A percentile compares a stretch with the other conserved stretches of the same genome.
phyloP scores from a whole-genome alignment of 257 asterid species.

The Ilex aquifolium region DNA sequence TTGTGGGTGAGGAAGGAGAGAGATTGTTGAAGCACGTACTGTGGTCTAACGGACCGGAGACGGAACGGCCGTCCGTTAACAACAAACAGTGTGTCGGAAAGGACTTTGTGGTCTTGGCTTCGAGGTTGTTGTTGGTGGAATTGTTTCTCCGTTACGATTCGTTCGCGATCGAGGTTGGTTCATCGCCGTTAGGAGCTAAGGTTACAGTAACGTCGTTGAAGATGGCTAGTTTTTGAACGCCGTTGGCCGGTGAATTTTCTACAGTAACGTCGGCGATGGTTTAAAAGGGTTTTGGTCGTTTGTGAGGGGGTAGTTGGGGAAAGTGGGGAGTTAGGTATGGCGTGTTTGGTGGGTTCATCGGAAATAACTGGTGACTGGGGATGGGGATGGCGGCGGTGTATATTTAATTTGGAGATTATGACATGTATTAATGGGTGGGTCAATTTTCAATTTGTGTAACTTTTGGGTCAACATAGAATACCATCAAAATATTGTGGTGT shows the following conservation, averaged over 20 bases:
- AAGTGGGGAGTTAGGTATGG: neutral
- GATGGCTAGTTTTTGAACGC: constrained; percentile 46
- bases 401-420: no score
- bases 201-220: constrained; percentile 66
- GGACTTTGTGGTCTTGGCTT: constrained; percentile 70
- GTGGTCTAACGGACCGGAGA: constrained; percentile 91
- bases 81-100: constrained; percentile 95
- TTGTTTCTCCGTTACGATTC: constrained; percentile 78
- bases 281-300: neutral
- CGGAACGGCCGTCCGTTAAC: constrained; percentile 33
- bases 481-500: no score
- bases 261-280: neutral
- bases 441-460: no score
- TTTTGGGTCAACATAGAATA: no score
- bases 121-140: constrained; percentile 77
- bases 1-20: constrained; percentile 66
- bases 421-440: no score
- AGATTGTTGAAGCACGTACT: constrained; percentile 56
- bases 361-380: neutral
- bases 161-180: constrained; percentile 51
- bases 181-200: constrained; percentile 62
- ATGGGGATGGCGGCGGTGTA: no score
- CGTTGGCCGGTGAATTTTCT: neutral
- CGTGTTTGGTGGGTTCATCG: neutral
- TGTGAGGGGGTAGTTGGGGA: neutral